phyloP scores from a whole-genome alignment of 345 rosid genomes.

The Euphorbia tirucalli region DNA sequence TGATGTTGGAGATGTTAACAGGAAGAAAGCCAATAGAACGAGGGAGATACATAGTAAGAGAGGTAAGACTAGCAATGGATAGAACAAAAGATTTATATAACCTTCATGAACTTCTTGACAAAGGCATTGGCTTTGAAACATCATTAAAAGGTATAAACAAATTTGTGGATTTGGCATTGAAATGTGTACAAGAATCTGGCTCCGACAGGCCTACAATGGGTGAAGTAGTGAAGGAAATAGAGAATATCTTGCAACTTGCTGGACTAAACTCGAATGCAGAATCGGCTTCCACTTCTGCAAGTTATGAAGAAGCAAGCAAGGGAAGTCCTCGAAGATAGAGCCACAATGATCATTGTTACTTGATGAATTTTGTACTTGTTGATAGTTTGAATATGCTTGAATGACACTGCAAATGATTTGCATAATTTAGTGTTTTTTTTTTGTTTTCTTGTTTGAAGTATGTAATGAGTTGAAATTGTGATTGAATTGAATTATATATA shows the following conservation, averaged over 20 bases:
- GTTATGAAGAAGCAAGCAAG: conserved; percentile 20
- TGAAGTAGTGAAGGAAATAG: conserved; percentile 32
- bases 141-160: conserved; percentile 30
- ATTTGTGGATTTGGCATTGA: conserved; percentile 27
- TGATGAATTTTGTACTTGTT: background rate
- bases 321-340: conserved; percentile 23
- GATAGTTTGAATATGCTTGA: background rate
- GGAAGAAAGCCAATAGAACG: no score
- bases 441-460: background rate
- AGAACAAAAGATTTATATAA: conserved; percentile 3
- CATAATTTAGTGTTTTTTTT: background rate
- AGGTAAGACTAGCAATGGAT: no score
- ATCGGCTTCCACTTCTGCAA: conserved; percentile 21
- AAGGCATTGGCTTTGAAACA: conserved; percentile 41
- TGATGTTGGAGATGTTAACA: conserved; percentile 71
- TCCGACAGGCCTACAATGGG: conserved; percentile 32
- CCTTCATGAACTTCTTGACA: conserved; percentile 71
- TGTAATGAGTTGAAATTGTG: background rate
- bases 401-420: background rate
- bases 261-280: conserved; percentile 31
- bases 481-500: background rate
- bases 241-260: conserved; percentile 30
- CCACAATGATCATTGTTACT: conserved; percentile 1
- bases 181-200: conserved; percentile 25
- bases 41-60: no score